A percentile compares a stretch with the other conserved stretches of the same genome.
phyloP scores from a whole-genome alignment of 345 rosid genomes.

The Limnanthes douglasii region DNA sequence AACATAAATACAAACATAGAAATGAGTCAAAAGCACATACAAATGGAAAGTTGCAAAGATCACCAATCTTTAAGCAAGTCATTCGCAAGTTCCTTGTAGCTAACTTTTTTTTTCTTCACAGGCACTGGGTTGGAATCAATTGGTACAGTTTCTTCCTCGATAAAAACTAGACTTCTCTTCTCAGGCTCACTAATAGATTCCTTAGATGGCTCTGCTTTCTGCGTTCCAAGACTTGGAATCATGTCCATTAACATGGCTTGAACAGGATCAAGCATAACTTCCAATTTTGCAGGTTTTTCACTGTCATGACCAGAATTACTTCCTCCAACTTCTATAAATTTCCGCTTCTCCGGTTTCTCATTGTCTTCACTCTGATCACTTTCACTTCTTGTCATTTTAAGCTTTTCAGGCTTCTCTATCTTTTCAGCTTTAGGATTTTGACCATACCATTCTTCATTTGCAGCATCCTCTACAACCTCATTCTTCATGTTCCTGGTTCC shows the following conservation, averaged over 20 bases:
- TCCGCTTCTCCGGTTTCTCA: constrained; percentile 3
- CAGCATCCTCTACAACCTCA: constrained; percentile 10
- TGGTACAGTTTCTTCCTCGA: constrained; percentile 15
- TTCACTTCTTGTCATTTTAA: constrained; percentile 6
- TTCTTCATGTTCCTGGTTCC: constrained; percentile 11
- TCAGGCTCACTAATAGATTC: constrained; percentile 2
- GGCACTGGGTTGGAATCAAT: too few species aligned
- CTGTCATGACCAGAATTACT: not conserved
- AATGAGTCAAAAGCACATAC: too few species aligned
- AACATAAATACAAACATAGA: too few species aligned
- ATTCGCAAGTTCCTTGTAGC: constrained; percentile 60
- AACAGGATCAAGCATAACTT: constrained; percentile 54
- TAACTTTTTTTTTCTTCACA: constrained; percentile 77
- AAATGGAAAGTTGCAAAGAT: too few species aligned
- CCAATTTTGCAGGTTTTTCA: constrained; percentile 14
- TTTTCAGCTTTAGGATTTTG: constrained; percentile 6
- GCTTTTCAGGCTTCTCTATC: not conserved
- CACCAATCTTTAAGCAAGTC: constrained; percentile 56
- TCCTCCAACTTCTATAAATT: constrained; percentile 4
- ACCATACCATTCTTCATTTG: constrained; percentile 1
- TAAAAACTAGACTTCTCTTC: too few species aligned
- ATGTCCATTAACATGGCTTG: constrained; percentile 69
- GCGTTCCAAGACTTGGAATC: constrained; percentile 66
- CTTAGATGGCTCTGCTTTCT: constrained; percentile 14
- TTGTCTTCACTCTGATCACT: not conserved